Percentiles rank a stretch among this genome's conserved stretches.
phyloP scores from a whole-genome alignment of 352 stramenopile species.

The Sclerospora graminicola region DNA sequence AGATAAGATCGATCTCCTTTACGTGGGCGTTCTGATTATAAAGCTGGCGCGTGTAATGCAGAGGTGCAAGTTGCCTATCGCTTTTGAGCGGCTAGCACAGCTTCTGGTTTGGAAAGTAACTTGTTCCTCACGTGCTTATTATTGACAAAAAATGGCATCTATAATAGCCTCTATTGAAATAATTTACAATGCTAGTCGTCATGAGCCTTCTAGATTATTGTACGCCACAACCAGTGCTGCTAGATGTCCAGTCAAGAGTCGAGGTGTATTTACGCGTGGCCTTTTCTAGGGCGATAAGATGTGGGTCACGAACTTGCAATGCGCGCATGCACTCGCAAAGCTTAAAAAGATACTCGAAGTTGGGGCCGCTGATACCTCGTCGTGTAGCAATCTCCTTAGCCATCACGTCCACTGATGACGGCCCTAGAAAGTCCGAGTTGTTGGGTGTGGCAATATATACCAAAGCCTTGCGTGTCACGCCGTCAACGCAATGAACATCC shows the following conservation, averaged over 20 bases:
- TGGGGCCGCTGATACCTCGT: conserved; percentile 59
- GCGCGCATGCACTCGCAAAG: conserved; percentile 73
- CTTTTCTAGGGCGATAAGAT: conserved; percentile 61
- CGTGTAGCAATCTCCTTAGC: conserved; percentile 68
- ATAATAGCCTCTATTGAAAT: conserved; percentile 31
- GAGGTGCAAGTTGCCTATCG: too few species aligned
- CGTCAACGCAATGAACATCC: conserved; percentile 68
- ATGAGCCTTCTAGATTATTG: conserved; percentile 31
- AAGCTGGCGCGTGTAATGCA: too few species aligned
- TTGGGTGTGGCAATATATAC: conserved; percentile 80
- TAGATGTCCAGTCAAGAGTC: conserved; percentile 30
- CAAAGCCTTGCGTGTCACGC: conserved; percentile 46
- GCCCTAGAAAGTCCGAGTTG: conserved; percentile 81
- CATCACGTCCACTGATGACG: conserved; percentile 59
- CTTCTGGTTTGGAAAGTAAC: too few species aligned
- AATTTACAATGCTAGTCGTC: conserved; percentile 24
- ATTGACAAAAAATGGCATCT: conserved; percentile 15
- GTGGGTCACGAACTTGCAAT: conserved; percentile 61
- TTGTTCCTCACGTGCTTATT: too few species aligned
- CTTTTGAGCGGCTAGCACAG: too few species aligned
- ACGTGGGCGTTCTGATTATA: too few species aligned
- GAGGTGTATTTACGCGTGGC: conserved; percentile 53
- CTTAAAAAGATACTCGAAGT: conserved; percentile 80
- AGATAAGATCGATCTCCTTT: too few species aligned
- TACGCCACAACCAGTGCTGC: conserved; percentile 30